Percentiles rank a stretch among this genome's conserved stretches.
Conservation (phyloP, 148 eudicot species). For the Rhododendron ovatum region DNA sequence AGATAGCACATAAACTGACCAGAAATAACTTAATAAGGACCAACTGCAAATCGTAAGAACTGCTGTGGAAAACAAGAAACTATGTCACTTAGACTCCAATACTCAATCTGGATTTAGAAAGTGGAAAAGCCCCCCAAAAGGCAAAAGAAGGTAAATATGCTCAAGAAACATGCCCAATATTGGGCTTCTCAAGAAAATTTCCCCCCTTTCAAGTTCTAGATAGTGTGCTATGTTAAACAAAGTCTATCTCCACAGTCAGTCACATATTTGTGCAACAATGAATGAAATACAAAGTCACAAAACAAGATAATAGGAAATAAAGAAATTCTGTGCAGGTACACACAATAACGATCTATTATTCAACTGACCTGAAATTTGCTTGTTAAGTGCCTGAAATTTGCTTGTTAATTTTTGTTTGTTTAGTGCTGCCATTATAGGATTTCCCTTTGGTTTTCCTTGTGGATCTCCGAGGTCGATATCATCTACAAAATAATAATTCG, state of each 20-base stretch:
- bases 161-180: neutral
- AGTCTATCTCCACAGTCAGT: neutral
- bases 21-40: neutral
- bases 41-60: neutral
- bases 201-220: neutral
- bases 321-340: neutral
- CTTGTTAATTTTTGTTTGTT: slow-evolving; percentile 76
- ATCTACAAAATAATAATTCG: slow-evolving; percentile 38
- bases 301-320: neutral
- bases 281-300: neutral
- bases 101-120: neutral
- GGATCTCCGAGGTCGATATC: slow-evolving; percentile 83
- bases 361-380: slow-evolving; percentile 42
- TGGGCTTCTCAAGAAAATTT: neutral
- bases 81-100: neutral
- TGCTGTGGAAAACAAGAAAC: neutral
- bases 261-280: neutral
- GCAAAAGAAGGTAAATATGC: neutral
- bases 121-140: neutral
- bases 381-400: slow-evolving; percentile 67
- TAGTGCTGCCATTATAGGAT: slow-evolving; percentile 58
- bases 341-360: neutral
- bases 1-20: neutral
- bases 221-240: neutral
- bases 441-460: slow-evolving; percentile 63